Base-by-base conservation (phyloP, 2,329 filamentous ascomycete species). In the Beauveria rudraprayagi region DNA sequence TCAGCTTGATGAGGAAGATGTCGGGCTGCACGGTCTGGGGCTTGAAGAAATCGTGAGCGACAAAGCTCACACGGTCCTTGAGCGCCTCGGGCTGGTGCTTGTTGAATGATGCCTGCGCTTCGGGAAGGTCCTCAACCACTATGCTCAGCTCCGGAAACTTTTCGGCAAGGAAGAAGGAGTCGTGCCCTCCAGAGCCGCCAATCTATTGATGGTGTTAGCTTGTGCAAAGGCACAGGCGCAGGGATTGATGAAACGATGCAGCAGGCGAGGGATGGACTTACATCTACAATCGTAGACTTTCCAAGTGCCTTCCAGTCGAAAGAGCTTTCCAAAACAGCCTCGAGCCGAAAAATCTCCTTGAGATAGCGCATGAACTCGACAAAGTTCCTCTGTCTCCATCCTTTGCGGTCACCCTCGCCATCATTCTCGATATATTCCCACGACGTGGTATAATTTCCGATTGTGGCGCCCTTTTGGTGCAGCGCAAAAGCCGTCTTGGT, bases 1-100 rank as follows among this genome's bases (percentile, higher is more conserved):
- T 81, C 62, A 78, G 71, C 66, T 81, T 81, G 63, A 84, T 68
- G 61, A 83, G 71, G 70, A 80, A 84, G 54, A 81, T 71, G 61
- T 80, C 79, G 10, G 77, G 80, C 19, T 69, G 61, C 5, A 73
- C 67, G 1, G 71, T 65, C 64, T 77, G 75, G 1, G 73, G 72
- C 46, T 70, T 62, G 69, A 77, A 76, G 64, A 77, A 73, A 65
- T 73, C 69, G 64, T 77, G 75, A 11, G 68, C 67, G 41, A 70
- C 63, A 64, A 76, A 77, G 7, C 64, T 66, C 14, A 78, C 69
- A 8, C 75, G 70, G 26, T 59, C 63, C 47, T 65, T 66, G 14
- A 76, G 66, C 7, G 73, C 69, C 1, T 63, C 66, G 1, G 75
- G 74, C 1, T 74, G 64, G 46, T 71, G 71, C n/a, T 68, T 66